Conservation (phyloP, 1,284 basidiomycete species). For the Apiotrichum akiyoshidainum region DNA sequence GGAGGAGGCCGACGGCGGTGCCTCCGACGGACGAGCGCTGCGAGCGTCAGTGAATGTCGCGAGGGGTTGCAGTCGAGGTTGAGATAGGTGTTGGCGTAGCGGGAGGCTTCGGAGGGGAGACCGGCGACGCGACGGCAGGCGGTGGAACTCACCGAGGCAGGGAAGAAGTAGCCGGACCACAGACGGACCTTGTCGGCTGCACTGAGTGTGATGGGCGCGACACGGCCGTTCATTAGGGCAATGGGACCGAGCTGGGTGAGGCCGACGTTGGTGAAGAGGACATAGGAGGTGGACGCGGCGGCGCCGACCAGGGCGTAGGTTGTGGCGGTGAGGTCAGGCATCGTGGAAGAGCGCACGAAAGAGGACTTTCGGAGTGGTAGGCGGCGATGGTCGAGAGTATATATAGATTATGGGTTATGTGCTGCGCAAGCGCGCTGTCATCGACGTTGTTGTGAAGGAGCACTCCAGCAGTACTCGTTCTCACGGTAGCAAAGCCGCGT, state of each 20-base stretch:
- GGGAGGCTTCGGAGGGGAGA: too few species aligned
- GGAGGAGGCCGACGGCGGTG: constrained; percentile 9
- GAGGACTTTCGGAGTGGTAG: too few species aligned
- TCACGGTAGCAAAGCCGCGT: too few species aligned
- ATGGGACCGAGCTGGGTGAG: constrained; percentile 25
- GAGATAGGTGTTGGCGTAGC: too few species aligned
- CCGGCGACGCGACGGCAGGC: too few species aligned
- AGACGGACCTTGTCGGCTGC: constrained; percentile 14
- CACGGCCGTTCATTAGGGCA: constrained; percentile 23
- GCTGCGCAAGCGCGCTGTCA: too few species aligned
- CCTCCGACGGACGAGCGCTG: constrained; percentile 18
- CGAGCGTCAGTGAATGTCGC: not conserved
- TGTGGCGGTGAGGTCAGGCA: constrained; percentile 19
- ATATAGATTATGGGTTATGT: too few species aligned
- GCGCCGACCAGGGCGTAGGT: constrained; percentile 25
- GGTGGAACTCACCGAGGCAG: constrained; percentile 21
- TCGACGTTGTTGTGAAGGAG: too few species aligned
- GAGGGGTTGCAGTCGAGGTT: too few species aligned
- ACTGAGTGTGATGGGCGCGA: constrained; percentile 4
- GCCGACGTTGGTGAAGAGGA: constrained; percentile 27
- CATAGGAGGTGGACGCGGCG: constrained; percentile 23
- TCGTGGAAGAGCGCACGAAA: not conserved
- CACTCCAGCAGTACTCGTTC: too few species aligned
- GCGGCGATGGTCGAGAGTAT: too few species aligned
- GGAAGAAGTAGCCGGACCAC: constrained; percentile 21